These are phyloP conservation scores for Endocalyx cinctus DNA, from an alignment of 2,329 filamentous ascomycete genomes.

Conservation along the genomic window DNA sequence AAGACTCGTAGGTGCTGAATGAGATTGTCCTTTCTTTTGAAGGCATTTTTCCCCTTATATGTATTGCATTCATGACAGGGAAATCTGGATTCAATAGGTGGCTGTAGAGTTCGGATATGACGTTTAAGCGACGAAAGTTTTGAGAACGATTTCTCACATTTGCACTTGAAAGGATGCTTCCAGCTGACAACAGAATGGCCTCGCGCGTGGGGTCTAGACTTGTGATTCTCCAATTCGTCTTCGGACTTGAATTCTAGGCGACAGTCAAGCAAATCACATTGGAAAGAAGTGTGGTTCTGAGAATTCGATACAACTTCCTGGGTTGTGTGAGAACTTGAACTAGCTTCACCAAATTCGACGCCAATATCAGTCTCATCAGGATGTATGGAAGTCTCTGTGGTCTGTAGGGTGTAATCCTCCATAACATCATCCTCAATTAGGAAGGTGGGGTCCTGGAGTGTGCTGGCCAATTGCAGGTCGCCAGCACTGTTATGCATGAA, in stretches of 20 bases:
- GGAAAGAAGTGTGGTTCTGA: neutral
- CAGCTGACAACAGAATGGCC: slow-evolving; percentile 1
- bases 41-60: slow-evolving; percentile 7
- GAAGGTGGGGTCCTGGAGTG: neutral
- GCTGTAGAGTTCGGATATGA: slow-evolving; percentile 1
- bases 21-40: slow-evolving; percentile 10
- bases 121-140: slow-evolving; percentile 4
- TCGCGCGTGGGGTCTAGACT: neutral
- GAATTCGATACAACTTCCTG: neutral
- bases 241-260: neutral
- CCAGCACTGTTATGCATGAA: neutral
- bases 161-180: slow-evolving; percentile 5
- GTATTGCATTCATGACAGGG: slow-evolving; percentile 6
- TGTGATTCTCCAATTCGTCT: neutral
- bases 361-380: too few species aligned
- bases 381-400: too few species aligned
- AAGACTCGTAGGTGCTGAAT: slow-evolving; percentile 5
- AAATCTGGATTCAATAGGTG: neutral
- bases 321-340: neutral
- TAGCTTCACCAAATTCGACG: neutral
- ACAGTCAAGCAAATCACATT: neutral
- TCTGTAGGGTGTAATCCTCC: neutral
- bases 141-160: slow-evolving; percentile 3
- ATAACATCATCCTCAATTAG: neutral
- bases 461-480: neutral